These are phyloP conservation scores for Cardamine chenopodiifolia DNA, from an alignment of 345 rosid species.

Conservation along the genomic window DNA sequence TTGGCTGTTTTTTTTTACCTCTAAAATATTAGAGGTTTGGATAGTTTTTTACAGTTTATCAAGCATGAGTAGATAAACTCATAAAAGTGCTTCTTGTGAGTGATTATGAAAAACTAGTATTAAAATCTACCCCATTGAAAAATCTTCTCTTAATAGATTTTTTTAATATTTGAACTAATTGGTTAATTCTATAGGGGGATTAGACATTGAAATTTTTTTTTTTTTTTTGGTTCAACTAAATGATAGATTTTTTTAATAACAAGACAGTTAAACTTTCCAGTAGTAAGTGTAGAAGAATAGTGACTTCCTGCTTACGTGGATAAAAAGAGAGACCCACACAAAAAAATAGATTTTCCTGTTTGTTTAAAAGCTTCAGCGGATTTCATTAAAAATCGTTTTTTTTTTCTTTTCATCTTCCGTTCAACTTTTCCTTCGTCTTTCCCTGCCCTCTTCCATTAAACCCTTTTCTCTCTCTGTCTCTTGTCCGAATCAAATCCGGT, in stretches of 20 bases:
- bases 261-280: background rate
- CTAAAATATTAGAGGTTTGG: background rate
- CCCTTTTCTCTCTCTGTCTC: slow-evolving; percentile 16
- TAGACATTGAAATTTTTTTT: no score
- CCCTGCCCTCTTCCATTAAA: slow-evolving; percentile 22
- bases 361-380: background rate
- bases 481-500: slow-evolving; percentile 37
- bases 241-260: background rate
- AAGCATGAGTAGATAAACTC: background rate
- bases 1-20: background rate
- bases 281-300: background rate
- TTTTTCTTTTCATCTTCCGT: background rate
- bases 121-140: background rate
- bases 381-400: slow-evolving; percentile 2
- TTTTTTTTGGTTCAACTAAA: background rate
- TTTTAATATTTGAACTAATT: no score
- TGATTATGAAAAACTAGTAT: background rate
- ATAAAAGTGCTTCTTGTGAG: background rate
- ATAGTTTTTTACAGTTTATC: background rate
- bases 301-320: slow-evolving; percentile 33
- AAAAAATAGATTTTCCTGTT: slow-evolving; percentile 13
- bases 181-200: no score
- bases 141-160: no score
- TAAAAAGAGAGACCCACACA: slow-evolving; percentile 15
- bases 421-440: slow-evolving; percentile 6